phyloP scores from a whole-genome alignment of 2,329 filamentous ascomycete species.

The Paracoccidioides lutzii region DNA sequence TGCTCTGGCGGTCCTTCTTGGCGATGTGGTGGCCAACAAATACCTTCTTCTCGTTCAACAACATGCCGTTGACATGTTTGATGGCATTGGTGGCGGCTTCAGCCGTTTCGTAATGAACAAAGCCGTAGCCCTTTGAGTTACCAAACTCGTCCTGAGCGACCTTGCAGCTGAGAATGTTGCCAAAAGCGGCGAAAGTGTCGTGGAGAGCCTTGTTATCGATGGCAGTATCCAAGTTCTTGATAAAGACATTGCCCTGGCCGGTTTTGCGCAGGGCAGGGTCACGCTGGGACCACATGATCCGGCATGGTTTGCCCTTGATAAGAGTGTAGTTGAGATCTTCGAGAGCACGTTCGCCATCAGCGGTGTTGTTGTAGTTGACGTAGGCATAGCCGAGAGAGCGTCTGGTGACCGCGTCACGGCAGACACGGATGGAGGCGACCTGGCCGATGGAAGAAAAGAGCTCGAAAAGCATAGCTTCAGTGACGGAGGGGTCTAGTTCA shows the following conservation, averaged over 20 bases:
- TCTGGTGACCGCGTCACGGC: constrained; percentile 95
- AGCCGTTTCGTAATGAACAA: constrained; percentile 98
- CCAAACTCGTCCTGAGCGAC: constrained; percentile 94
- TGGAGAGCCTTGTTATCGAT: constrained; percentile 99
- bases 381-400: constrained; percentile 98
- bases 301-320: constrained; percentile 97
- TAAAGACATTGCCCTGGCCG: constrained; percentile 98
- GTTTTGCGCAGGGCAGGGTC: constrained; percentile 98
- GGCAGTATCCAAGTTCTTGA: constrained; percentile 97
- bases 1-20: constrained; percentile 99
- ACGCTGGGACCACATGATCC: constrained; percentile 99
- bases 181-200: constrained; percentile 97
- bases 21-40: constrained; percentile 98
- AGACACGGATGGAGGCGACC: constrained; percentile 98
- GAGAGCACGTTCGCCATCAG: constrained; percentile 92
- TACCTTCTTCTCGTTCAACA: constrained; percentile 99
- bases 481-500: constrained; percentile 94
- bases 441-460: constrained; percentile 99
- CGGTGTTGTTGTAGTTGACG: constrained; percentile 98
- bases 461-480: constrained; percentile 99
- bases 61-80: constrained; percentile 99
- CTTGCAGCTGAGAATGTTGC: constrained; percentile 99
- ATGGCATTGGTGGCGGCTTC: constrained; percentile 94
- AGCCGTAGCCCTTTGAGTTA: constrained; percentile 97
- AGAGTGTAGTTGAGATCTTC: constrained; percentile 99